Conservation (phyloP, 495 filamentous ascomycete species). For the Penicillium chermesinum region DNA sequence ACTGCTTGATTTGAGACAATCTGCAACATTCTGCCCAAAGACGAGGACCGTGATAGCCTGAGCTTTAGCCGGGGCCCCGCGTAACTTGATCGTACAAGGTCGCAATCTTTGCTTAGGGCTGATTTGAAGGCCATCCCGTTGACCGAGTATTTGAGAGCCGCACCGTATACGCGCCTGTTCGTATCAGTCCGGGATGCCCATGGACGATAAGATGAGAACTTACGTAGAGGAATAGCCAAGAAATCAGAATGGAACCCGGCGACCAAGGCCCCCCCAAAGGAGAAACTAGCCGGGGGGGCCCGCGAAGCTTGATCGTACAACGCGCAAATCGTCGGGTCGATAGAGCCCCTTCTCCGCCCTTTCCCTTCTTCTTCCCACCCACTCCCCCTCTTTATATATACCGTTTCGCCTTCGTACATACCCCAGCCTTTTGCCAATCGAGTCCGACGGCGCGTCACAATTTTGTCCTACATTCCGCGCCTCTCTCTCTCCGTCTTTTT, state of each 20-base stretch:
- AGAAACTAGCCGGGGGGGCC: slow-evolving; percentile 3
- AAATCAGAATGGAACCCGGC: background rate
- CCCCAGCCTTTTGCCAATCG: background rate
- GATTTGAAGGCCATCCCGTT: too few species aligned
- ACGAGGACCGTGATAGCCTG: background rate
- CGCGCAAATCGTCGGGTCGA: slow-evolving; percentile 20
- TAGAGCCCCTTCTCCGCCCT: slow-evolving; percentile 24
- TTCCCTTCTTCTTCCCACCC: slow-evolving; percentile 4
- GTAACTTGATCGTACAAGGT: background rate
- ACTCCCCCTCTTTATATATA: background rate
- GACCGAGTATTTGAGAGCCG: too few species aligned
- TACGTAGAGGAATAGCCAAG: background rate
- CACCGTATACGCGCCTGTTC: background rate
- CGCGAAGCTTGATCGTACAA: slow-evolving; percentile 38
- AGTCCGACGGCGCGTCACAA: background rate
- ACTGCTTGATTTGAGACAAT: background rate
- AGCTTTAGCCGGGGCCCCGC: background rate
- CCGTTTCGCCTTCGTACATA: background rate
- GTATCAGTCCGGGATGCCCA: too few species aligned
- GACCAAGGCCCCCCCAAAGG: background rate
- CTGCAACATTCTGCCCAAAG: background rate
- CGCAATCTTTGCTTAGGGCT: too few species aligned
- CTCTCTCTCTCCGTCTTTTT: background rate
- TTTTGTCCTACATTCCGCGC: slow-evolving; percentile 1
- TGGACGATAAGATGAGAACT: too few species aligned